These are phyloP conservation scores for Mrakia hoshinonis DNA, from an alignment of 768 basidiomycete genomes.

Conservation along the genomic window DNA sequence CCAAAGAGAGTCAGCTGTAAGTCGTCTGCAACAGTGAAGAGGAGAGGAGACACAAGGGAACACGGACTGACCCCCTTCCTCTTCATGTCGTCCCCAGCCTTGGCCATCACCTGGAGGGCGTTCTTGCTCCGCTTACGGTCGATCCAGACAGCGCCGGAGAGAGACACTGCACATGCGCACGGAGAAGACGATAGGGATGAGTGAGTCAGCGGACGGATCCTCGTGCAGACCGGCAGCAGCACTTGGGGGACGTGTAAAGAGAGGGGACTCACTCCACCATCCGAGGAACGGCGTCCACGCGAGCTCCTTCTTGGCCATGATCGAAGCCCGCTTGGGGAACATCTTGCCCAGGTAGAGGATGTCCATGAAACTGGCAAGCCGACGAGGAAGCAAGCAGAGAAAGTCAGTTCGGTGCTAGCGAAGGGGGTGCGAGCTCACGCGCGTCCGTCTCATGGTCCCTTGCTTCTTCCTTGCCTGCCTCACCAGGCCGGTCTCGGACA, in stretches of 20 bases:
- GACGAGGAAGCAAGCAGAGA: neutral
- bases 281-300: conserved; percentile 75
- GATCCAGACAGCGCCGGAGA: conserved; percentile 84
- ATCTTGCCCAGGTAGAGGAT: conserved; percentile 73
- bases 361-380: conserved; percentile 54
- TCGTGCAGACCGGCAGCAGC: neutral
- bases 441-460: neutral
- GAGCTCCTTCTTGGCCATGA: conserved; percentile 88
- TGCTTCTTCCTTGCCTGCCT: neutral
- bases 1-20: neutral
- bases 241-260: neutral
- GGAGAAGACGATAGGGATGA: neutral
- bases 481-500: neutral
- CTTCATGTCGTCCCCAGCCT: conserved; percentile 74
- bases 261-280: conserved; percentile 52
- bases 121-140: conserved; percentile 67
- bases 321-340: conserved; percentile 70
- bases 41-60: neutral
- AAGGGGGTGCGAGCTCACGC: too few species aligned
- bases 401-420: neutral
- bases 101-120: conserved; percentile 65
- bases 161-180: conserved; percentile 48
- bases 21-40: neutral
- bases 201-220: neutral
- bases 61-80: conserved; percentile 37